phyloP scores from a whole-genome alignment of 805 yeast species.

The Deakozyma indianensis region DNA sequence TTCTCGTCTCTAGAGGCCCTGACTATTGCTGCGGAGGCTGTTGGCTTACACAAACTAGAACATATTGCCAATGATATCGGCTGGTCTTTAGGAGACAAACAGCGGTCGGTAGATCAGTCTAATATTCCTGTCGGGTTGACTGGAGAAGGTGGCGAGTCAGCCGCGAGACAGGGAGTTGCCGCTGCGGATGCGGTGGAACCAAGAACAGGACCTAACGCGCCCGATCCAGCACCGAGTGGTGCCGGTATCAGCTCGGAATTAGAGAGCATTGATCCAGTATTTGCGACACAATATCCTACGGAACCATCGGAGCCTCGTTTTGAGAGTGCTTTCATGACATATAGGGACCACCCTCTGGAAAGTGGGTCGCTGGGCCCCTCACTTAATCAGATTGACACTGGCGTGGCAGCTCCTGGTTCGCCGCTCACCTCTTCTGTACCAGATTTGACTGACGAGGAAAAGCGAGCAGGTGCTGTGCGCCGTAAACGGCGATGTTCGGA shows the following conservation, averaged over 20 bases:
- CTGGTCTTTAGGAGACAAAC: not conserved
- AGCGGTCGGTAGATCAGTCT: not conserved
- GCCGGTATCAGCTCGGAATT: conserved; percentile 1
- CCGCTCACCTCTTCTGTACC: not conserved
- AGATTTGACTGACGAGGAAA: no score
- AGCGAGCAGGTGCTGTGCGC: no score
- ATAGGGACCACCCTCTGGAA: not conserved
- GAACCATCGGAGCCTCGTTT: not conserved
- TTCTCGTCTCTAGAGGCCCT: not conserved
- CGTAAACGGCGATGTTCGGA: conserved; percentile 41
- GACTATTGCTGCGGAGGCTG: not conserved
- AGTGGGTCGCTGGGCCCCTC: not conserved
- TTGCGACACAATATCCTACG: not conserved
- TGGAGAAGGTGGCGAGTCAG: not conserved
- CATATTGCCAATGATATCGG: not conserved
- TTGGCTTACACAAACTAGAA: not conserved
- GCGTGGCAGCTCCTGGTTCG: not conserved
- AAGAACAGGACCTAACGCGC: no score
- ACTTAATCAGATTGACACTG: not conserved
- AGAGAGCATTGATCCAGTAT: not conserved
- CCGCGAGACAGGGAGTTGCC: conserved; percentile 1
- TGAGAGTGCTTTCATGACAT: not conserved
- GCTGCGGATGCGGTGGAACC: not conserved
- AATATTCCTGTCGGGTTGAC: not conserved
- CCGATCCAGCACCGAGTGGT: conserved; percentile 1